These are phyloP conservation scores for Calonectria henricotiae DNA, from an alignment of 2,329 filamentous ascomycete genomes.

Conservation along the genomic window DNA sequence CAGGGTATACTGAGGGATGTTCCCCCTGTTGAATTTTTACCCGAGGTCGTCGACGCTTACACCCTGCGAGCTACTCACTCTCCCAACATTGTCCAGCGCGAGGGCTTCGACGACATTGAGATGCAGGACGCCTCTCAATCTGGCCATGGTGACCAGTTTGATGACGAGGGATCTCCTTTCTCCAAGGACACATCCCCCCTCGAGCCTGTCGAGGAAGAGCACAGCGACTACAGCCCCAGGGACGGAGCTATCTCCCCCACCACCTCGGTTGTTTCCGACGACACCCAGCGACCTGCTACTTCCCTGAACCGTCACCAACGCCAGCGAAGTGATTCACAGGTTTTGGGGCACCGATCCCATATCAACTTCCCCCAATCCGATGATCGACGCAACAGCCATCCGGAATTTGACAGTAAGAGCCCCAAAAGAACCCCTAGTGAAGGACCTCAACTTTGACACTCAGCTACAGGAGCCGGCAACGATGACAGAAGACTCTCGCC, in stretches of 20 bases:
- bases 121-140: slow-evolving; percentile 33
- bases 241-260: slow-evolving; percentile 38
- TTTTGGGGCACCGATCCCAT: slow-evolving; percentile 33
- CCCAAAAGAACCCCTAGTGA: slow-evolving; percentile 40
- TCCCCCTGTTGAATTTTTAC: slow-evolving; percentile 74
- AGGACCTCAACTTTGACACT: slow-evolving; percentile 45
- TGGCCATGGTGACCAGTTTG: slow-evolving; percentile 33
- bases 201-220: slow-evolving; percentile 50
- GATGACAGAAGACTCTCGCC: slow-evolving; percentile 40
- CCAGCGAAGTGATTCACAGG: slow-evolving; percentile 36
- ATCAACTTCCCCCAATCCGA: slow-evolving; percentile 28
- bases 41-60: slow-evolving; percentile 66
- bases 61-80: slow-evolving; percentile 44
- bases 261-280: slow-evolving; percentile 39
- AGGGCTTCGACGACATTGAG: slow-evolving; percentile 40
- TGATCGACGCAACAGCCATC: slow-evolving; percentile 45
- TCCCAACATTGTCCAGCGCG: slow-evolving; percentile 31
- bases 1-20: slow-evolving; percentile 63
- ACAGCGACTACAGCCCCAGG: slow-evolving; percentile 38
- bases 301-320: slow-evolving; percentile 36
- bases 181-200: slow-evolving; percentile 52
- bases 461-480: slow-evolving; percentile 43
- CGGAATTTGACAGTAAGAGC: slow-evolving; percentile 50
- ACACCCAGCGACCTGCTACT: slow-evolving; percentile 27
- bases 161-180: slow-evolving; percentile 42